phyloP scores from a whole-genome alignment of 1,139 yeast species.

The Casaregolazyma suthepensis region DNA sequence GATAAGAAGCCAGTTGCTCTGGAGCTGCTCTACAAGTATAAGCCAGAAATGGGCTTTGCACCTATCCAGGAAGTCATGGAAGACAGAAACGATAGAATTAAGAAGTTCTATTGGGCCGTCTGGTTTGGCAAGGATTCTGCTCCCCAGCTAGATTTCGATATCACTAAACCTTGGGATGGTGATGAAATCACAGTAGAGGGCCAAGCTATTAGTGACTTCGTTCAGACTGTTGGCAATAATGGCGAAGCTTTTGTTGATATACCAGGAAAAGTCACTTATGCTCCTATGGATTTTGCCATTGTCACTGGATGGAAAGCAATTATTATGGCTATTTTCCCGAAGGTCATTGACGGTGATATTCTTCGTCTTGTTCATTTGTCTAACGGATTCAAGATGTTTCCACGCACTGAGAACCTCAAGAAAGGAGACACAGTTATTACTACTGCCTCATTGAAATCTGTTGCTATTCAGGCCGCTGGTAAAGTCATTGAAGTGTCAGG shows the following conservation, averaged over 20 bases:
- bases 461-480: slow-evolving; percentile 86
- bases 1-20: slow-evolving; percentile 69
- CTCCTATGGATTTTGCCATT: slow-evolving; percentile 99
- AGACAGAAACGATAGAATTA: slow-evolving; percentile 87
- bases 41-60: slow-evolving; percentile 85
- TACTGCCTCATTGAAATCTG: slow-evolving; percentile 80
- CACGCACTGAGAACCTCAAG: slow-evolving; percentile 85
- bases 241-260: slow-evolving; percentile 93
- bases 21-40: slow-evolving; percentile 70
- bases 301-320: slow-evolving; percentile 98
- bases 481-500: slow-evolving; percentile 96
- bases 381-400: slow-evolving; percentile 88
- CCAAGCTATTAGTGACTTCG: slow-evolving; percentile 81
- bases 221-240: slow-evolving; percentile 95
- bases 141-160: slow-evolving; percentile 51
- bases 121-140: slow-evolving; percentile 79
- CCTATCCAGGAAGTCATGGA: slow-evolving; percentile 89
- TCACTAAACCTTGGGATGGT: slow-evolving; percentile 61
- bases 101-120: slow-evolving; percentile 93
- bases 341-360: slow-evolving; percentile 92
- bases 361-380: slow-evolving; percentile 90
- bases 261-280: slow-evolving; percentile 76
- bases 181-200: slow-evolving; percentile 65
- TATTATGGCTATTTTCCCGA: slow-evolving; percentile 95
- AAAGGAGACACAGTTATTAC: slow-evolving; percentile 83